phyloP scores from a whole-genome alignment of 2,329 filamentous ascomycete genomes.

The Fonsecaea nubica region DNA sequence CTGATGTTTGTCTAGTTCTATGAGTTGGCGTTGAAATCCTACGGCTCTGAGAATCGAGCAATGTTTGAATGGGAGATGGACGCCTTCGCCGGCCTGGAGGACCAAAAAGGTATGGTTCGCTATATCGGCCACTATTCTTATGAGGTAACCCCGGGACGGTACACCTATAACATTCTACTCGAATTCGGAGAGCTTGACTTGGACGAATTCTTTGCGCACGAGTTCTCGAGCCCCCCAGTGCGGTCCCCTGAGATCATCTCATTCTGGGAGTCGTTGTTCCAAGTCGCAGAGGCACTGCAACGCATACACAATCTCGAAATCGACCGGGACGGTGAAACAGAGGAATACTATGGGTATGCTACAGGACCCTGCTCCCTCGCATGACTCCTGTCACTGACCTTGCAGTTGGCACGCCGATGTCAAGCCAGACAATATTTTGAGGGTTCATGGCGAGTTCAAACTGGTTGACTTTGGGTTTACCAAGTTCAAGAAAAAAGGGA shows the following conservation, averaged over 20 bases:
- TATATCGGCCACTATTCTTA: constrained; percentile 7
- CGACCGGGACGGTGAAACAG: background rate
- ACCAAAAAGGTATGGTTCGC: constrained; percentile 8
- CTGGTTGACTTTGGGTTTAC: constrained; percentile 6
- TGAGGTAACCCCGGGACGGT: background rate
- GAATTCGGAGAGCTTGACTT: constrained; percentile 11
- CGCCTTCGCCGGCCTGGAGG: background rate
- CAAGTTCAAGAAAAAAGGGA: background rate
- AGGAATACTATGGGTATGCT: constrained; percentile 9
- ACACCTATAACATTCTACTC: constrained; percentile 4
- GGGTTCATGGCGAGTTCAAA: constrained; percentile 8
- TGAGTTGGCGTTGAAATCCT: constrained; percentile 7
- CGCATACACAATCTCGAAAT: constrained; percentile 2
- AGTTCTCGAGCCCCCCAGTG: background rate
- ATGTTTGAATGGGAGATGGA: constrained; percentile 3
- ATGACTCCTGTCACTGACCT: background rate
- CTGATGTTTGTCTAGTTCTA: constrained; percentile 1
- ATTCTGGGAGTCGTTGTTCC: constrained; percentile 8
- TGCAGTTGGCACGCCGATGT: constrained; percentile 15
- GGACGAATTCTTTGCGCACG: constrained; percentile 9
- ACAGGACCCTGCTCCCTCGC: background rate
- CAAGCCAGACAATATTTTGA: constrained; percentile 13
- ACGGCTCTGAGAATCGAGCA: background rate
- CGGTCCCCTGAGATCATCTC: background rate
- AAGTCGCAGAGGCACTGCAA: constrained; percentile 3